Evolutionary conservation across 2,329 filamentous ascomycete genomes (phyloP), one percentile per base, ranked within the genome.

Genomic region (Arthrobotrys sphaeroides): DNA sequence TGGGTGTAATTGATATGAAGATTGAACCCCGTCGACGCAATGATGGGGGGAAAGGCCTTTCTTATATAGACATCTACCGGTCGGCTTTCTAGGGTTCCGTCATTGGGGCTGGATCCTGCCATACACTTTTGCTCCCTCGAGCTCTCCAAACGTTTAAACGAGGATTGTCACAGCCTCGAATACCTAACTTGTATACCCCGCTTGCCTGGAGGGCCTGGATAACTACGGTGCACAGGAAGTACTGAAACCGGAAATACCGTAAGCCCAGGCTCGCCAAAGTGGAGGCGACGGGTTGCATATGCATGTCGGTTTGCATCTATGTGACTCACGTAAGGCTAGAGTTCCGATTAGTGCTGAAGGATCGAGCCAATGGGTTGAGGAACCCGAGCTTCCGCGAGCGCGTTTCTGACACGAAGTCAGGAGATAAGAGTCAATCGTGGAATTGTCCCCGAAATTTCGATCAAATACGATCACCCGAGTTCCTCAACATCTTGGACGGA

Each of bases 341-440:
- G 40, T 51, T 24, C 5, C 12, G 5, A 18, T 22, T 33, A 33
- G 10, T 33, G 5, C 28, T 10, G 28, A 33, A 10, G n/a, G n/a
- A n/a, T n/a, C 28, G 36, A 40, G 36, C 22, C 40, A 43, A 43
- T 43, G 40, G 2, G 10, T 33, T 33, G 28, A 43, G 36, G 12
- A 40, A 40, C 5, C 12, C 7, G 36, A n/a, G 12, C 12, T 40
- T 22, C 18, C 33, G 24, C 16, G 18, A 13, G 26, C 59, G 59
- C 59, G 59, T 51, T 5, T 9, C 10, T 28, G 42, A 51, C 42
- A 38, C 43, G 43, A 47, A 31, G 26, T 51, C 59, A 45, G 49
- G 59, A 64, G n/a, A n/a, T n/a, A 38, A 31, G 59, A 49, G 59
- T 49, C 43, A 51, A 26, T 38, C n/a, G 31, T 18, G 16, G 36